Evolutionary conservation across 169 alveolate genomes (phyloP).

Genomic region (Besnoitia besnoiti): DNA sequence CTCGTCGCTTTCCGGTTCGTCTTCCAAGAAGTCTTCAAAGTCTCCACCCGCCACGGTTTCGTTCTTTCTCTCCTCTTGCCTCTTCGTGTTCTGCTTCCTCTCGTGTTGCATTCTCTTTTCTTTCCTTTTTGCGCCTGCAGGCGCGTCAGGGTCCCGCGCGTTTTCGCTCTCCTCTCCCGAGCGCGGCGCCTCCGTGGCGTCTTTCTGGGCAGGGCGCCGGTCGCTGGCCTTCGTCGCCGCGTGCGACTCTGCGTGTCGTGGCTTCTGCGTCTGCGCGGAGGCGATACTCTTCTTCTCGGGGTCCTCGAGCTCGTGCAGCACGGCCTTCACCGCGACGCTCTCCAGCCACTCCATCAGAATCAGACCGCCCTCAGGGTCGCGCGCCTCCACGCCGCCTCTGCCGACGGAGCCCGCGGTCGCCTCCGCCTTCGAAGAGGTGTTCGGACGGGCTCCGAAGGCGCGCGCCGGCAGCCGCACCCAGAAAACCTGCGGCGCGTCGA

Average conservation of each 20-base stretch:
- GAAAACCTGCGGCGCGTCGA: slow-evolving; percentile 84
- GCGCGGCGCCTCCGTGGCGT: not conserved
- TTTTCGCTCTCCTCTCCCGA: not conserved
- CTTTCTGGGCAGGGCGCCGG: not conserved
- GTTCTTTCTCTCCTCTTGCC: not conserved
- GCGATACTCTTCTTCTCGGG: not conserved
- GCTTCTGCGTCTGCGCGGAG: not conserved
- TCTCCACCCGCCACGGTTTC: not conserved
- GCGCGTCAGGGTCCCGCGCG: not conserved
- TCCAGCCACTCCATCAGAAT: slow-evolving; percentile 86
- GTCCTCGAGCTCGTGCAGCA: slow-evolving; percentile 61
- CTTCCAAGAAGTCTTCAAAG: not conserved
- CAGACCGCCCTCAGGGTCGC: slow-evolving; percentile 70
- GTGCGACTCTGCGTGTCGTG: not conserved
- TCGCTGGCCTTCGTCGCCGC: not conserved
- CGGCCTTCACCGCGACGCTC: slow-evolving; percentile 79
- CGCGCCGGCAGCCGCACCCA: slow-evolving; percentile 58
- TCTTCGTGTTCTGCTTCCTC: not conserved
- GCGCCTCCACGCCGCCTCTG: not conserved
- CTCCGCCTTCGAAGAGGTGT: too few relatives aligned
- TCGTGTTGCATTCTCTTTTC: not conserved
- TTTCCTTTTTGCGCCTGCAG: not conserved
- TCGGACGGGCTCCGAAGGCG: not conserved
- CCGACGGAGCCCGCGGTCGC: not conserved
- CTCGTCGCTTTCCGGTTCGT: not conserved